Percentiles rank a stretch among this genome's conserved stretches.
Evolutionary conservation across 176 grass and related monocot genomes (phyloP).

Genomic region (Musa schizocarpa): DNA sequence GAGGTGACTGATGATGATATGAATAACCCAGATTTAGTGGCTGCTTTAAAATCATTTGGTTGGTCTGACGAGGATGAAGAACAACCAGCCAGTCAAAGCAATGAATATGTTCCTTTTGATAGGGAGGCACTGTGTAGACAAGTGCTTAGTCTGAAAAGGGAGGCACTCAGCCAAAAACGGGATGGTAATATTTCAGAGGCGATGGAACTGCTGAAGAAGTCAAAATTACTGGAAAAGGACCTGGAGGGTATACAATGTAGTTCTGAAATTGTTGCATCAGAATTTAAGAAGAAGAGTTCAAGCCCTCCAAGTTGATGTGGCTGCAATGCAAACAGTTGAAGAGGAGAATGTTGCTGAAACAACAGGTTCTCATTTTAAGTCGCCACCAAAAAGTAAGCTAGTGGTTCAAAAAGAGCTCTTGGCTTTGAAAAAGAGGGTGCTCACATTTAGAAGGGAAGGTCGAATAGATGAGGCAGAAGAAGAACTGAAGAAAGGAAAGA

Average conservation of each 20-base stretch:
- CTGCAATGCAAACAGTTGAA: not conserved
- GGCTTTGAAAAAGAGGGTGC: conserved; percentile 84
- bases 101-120: conserved; percentile 26
- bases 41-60: conserved; percentile 81
- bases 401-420: conserved; percentile 80
- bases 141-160: conserved; percentile 76
- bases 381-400: conserved; percentile 60
- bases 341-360: conserved; percentile 11
- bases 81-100: conserved; percentile 19
- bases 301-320: conserved; percentile 21
- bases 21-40: conserved; percentile 66
- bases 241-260: conserved; percentile 30
- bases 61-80: conserved; percentile 68
- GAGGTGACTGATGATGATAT: conserved; percentile 80
- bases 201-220: conserved; percentile 76
- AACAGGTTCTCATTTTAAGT: conserved; percentile 15
- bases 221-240: conserved; percentile 77
- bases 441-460: conserved; percentile 82
- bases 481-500: conserved; percentile 59
- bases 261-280: conserved; percentile 19
- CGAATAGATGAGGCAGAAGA: conserved; percentile 70
- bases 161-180: conserved; percentile 62
- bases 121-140: conserved; percentile 38
- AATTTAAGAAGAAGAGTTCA: conserved; percentile 23
- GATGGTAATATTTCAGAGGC: conserved; percentile 66